These are phyloP conservation scores for Ormosia semicastrata DNA, from an alignment of 306 rosid genomes.

Conservation along the genomic window DNA sequence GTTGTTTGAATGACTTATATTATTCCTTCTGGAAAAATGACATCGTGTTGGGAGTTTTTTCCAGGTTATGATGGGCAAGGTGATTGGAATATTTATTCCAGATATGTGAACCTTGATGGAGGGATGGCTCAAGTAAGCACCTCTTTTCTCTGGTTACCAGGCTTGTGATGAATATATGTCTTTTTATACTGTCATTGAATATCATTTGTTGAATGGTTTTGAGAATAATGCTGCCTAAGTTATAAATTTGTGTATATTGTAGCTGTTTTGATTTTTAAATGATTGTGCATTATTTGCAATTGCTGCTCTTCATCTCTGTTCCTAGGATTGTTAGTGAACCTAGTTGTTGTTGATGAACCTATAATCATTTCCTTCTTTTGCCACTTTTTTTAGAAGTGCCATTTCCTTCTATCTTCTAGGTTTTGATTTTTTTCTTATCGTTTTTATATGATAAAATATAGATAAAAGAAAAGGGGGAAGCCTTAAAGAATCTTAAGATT, in stretches of 20 bases:
- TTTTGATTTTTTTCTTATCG: background rate
- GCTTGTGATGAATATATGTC: background rate
- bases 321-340: background rate
- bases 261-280: background rate
- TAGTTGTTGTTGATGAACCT: background rate
- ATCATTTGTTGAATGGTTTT: background rate
- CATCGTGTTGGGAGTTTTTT: background rate
- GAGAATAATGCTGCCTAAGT: background rate
- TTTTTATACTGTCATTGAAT: background rate
- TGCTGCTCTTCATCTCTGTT: background rate
- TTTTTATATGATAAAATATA: background rate
- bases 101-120: conserved; percentile 42
- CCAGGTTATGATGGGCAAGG: conserved; percentile 45
- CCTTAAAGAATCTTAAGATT: background rate
- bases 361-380: background rate
- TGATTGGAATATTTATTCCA: conserved; percentile 42
- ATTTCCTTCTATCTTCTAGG: background rate
- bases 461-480: background rate
- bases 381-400: background rate
- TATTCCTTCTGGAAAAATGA: background rate
- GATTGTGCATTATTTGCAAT: background rate
- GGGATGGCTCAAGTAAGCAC: conserved; percentile 46
- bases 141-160: background rate
- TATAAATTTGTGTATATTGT: background rate
- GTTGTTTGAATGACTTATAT: background rate